phyloP scores from a whole-genome alignment of 257 asterid genomes.

The Plantago major region DNA sequence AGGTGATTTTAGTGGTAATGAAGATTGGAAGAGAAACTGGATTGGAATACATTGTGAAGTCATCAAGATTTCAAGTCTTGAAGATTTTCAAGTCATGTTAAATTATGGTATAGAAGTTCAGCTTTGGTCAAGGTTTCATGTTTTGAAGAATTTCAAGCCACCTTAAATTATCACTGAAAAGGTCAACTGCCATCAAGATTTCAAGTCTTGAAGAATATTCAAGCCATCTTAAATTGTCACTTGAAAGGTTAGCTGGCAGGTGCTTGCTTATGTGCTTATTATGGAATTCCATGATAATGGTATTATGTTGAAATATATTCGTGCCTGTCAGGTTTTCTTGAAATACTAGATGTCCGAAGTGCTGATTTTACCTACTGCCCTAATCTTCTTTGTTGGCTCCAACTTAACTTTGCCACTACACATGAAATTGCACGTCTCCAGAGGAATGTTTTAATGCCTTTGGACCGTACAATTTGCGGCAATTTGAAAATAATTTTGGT shows the following conservation, averaged over 20 bases:
- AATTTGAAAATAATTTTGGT: background rate
- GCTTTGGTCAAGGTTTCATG: slow-evolving; percentile 51
- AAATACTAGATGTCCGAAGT: too few species aligned
- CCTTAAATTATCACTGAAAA: background rate
- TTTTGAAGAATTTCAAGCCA: slow-evolving; percentile 53
- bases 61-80: slow-evolving; percentile 60
- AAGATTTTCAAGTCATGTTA: slow-evolving; percentile 47
- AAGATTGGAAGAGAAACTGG: slow-evolving; percentile 74
- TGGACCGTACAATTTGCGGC: background rate
- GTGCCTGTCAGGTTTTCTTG: background rate
- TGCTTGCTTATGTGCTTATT: slow-evolving; percentile 73
- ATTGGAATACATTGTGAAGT: slow-evolving; percentile 82
- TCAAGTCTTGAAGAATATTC: slow-evolving; percentile 57
- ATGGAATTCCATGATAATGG: slow-evolving; percentile 45
- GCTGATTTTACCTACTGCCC: background rate
- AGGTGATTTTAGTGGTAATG: slow-evolving; percentile 83
- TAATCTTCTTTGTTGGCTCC: too few species aligned
- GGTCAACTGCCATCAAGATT: slow-evolving; percentile 43
- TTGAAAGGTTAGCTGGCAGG: slow-evolving; percentile 76
- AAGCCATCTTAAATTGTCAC: slow-evolving; percentile 41
- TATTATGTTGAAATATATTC: slow-evolving; percentile 21
- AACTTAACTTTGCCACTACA: too few species aligned
- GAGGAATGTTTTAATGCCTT: too few species aligned
- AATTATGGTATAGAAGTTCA: slow-evolving; percentile 26
- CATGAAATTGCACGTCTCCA: background rate